Base-by-base conservation (phyloP, 257 asterid genomes). In the Petrea volubilis region DNA sequence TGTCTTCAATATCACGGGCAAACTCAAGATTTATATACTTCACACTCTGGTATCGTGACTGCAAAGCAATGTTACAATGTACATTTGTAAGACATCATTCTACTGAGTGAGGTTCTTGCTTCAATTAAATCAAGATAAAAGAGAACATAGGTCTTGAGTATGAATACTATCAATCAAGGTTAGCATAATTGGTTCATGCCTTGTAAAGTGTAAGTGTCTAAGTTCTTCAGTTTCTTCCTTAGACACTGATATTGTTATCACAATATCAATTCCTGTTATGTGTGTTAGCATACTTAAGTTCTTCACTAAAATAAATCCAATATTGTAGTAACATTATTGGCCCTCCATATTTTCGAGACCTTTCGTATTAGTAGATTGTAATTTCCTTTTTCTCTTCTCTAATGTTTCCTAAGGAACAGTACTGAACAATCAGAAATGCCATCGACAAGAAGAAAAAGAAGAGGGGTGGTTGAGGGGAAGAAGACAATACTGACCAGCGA, bases 11-110 rank as follows among this genome's bases (percentile, higher is more conserved):
- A 76, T 88, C 95, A 40, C 83, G 96, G 40, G 92, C 88, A 64
- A 94, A 94, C 84, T 94, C 99, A 47, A 94, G 97, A 87, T 77
- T 90, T 77, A 94, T 81, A 66, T 83, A 90, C 90, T 88, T 92
- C 87, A 94, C 93, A 84, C 83, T 88, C 58, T 44, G 85, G 81
- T 91, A 94, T 62, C 99, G 87, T 3, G 88, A 77, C 99, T 94
- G 90, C 85, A 80, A 72, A 75, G 69, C 59, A 67, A 72, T 50
- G 62, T 7, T 44, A 71, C 25, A 72, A n/a, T 27, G 6, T 27
- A 9, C 24, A 24, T 20, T 18, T 52, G 53, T 69, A 13, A 81
- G 66, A 74, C 41, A 62, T 51, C 66, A 70, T 47, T 6, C 27
- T 5, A 60, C 53, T 28, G 40, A 51, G 67, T 56, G 33, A 55